Evolutionary conservation across 2,329 filamentous ascomycete genomes (phyloP), one percentile per base, ranked within the genome.

Genomic region (Trichophyton verrucosum): DNA sequence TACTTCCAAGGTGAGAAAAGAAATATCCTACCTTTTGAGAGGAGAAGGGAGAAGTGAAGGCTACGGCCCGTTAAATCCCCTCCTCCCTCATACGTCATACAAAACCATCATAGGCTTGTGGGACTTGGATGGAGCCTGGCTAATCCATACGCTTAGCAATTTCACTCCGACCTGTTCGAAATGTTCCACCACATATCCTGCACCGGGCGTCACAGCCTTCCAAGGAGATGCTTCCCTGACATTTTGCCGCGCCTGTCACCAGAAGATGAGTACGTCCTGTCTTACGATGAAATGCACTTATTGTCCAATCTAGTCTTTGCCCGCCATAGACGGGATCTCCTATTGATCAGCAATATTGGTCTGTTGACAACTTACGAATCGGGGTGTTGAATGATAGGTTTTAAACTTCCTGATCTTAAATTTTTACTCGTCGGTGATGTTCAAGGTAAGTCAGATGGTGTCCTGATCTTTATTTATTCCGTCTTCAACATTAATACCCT

Each of bases 191-290:
- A 68, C 82, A 1, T 83, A 85, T 64, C 80, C 81, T 3, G 70
- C 72, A 7, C 79, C 81, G 17, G 88, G 87, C 0, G 80, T 94
- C 38, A 80, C 86, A 15, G 85, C 87, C 3, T 87, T 92, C 4
- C 81, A 86, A 27, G 88, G 88, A 53, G 88, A 92, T 62, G 83
- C 82, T 17, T 82, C 83, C 22, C 85, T 84, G 68, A 88, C 89
- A 62, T 81, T 89, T 42, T 95, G 89, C 74, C 83, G 89, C 57
- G 82, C 87, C 67, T 95, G 89, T 71, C 89, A 94, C 76, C 79
- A 80, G 59, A 87, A 86, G 70, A 91, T 94, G 81, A 87, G 79
- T 81, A 73, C 9, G 75, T 67, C 58, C 15, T 38, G 40, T 51
- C 55, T 38, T 59, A 53, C n/a, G 42, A 36, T 58, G 36, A 20